Evolutionary conservation across 306 rosid genomes (phyloP), one percentile per base, ranked within the genome.

Genomic region (Cucurbita moschata): DNA sequence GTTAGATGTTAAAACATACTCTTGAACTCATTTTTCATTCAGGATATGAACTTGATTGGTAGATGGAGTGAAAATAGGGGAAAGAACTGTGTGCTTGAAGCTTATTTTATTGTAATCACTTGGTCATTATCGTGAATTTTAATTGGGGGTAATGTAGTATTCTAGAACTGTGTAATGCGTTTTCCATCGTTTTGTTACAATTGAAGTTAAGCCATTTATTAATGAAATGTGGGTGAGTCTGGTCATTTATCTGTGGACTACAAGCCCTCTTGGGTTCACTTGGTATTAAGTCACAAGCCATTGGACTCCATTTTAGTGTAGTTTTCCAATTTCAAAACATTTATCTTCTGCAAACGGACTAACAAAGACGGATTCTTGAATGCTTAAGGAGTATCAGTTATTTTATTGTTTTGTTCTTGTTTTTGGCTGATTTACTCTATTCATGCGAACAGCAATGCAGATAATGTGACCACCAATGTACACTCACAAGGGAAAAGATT

Each of bases 401-500:
- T 8, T 9, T 58, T 64, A 30, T 43, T 53, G 4, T 42, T 35
- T 44, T 56, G 12, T 44, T 40, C 14, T 67, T 23, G 40, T 19
- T 56, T 39, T 35, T 18, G 52, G 42, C 30, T 15, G 43, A 37
- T 54, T 9, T 54, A 58, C 10, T 23, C 16, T 40, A 44, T 66
- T 44, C 37, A 60, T 62, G 76, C 30, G 60, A 59, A 83, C 84
- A 89, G 99, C 83, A 86, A 85, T 79, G 92, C 95, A 74, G 90
- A 85, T 72, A 94, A 85, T 84, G 99, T 94, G 72, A 94, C 99
- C 59, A 94, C 97, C 57, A 84, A 78, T 68, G 52, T 40, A 55
- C 86, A 86, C 83, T 94, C 99, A 0, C 99, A 94, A 77, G 99
- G 99, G 80, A 87, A 91, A 75, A 78, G 99, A 59, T 94, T 91